Conservation (phyloP, 495 filamentous ascomycete species). For the Bacidia rubella region DNA sequence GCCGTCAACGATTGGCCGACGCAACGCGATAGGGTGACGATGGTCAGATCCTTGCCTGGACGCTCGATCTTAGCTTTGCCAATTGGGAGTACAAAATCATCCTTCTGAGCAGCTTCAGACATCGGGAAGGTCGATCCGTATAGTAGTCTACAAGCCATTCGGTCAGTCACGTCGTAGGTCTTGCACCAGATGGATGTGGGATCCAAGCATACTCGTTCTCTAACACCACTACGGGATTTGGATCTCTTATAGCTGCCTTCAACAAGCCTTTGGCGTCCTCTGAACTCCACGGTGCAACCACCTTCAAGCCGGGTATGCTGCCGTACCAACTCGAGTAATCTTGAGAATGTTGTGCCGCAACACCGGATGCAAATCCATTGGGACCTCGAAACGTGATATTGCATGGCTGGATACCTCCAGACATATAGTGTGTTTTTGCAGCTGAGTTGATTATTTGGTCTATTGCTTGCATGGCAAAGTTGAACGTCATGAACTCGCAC, state of each 20-base stretch:
- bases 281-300: slow-evolving; percentile 86
- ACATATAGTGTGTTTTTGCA: slow-evolving; percentile 99
- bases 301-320: slow-evolving; percentile 93
- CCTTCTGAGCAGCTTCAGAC: slow-evolving; percentile 86
- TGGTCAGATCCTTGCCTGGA: slow-evolving; percentile 85
- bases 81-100: slow-evolving; percentile 90
- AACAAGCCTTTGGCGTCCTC: slow-evolving; percentile 97
- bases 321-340: slow-evolving; percentile 98
- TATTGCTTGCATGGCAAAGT: slow-evolving; percentile 99
- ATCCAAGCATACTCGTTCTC: slow-evolving; percentile 69
- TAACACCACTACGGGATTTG: slow-evolving; percentile 87
- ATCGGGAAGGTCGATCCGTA: slow-evolving; percentile 92
- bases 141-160: slow-evolving; percentile 46
- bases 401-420: slow-evolving; percentile 96
- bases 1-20: slow-evolving; percentile 86
- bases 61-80: slow-evolving; percentile 99
- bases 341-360: slow-evolving; percentile 95
- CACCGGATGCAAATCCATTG: slow-evolving; percentile 93
- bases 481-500: slow-evolving; percentile 99
- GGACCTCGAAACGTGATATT: slow-evolving; percentile 98
- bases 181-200: not conserved
- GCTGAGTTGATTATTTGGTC: slow-evolving; percentile 99
- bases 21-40: slow-evolving; percentile 86
- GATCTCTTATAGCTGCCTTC: slow-evolving; percentile 96
- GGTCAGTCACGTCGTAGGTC: not conserved